Evolutionary conservation across 306 rosid genomes (phyloP).

Genomic region (Vigna nakashimae): DNA sequence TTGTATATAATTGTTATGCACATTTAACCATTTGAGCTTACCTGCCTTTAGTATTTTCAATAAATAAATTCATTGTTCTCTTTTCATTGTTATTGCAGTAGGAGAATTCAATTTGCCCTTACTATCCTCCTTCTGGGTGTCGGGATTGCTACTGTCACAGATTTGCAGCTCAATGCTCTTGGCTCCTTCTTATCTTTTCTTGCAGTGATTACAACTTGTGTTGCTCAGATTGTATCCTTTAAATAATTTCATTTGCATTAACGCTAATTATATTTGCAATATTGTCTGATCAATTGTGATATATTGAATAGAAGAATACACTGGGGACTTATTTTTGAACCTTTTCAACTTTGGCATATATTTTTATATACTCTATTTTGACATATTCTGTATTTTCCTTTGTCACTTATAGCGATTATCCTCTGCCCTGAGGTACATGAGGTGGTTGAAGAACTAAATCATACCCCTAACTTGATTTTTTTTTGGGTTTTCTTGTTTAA

Average conservation of each 20-base stretch:
- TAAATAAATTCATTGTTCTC: slow-evolving; percentile 34
- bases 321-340: slow-evolving; percentile 16
- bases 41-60: slow-evolving; percentile 23
- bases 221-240: slow-evolving; percentile 98
- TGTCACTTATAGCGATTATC: slow-evolving; percentile 25
- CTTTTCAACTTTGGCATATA: background rate
- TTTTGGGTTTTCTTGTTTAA: background rate
- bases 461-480: background rate
- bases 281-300: slow-evolving; percentile 11
- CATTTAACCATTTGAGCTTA: slow-evolving; percentile 10
- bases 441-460: slow-evolving; percentile 4
- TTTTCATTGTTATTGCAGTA: slow-evolving; percentile 65
- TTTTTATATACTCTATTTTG: slow-evolving; percentile 26
- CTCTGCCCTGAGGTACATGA: slow-evolving; percentile 27
- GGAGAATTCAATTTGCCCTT: slow-evolving; percentile 82
- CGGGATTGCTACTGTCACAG: slow-evolving; percentile 94
- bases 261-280: background rate
- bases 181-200: slow-evolving; percentile 87
- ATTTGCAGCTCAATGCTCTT: slow-evolving; percentile 87
- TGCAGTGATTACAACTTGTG: slow-evolving; percentile 88
- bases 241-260: slow-evolving; percentile 23
- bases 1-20: background rate
- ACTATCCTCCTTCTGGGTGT: slow-evolving; percentile 84
- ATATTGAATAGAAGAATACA: slow-evolving; percentile 9
- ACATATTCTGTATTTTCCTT: slow-evolving; percentile 32